phyloP scores from a whole-genome alignment of 768 basidiomycete genomes.

The Trametes punicea region DNA sequence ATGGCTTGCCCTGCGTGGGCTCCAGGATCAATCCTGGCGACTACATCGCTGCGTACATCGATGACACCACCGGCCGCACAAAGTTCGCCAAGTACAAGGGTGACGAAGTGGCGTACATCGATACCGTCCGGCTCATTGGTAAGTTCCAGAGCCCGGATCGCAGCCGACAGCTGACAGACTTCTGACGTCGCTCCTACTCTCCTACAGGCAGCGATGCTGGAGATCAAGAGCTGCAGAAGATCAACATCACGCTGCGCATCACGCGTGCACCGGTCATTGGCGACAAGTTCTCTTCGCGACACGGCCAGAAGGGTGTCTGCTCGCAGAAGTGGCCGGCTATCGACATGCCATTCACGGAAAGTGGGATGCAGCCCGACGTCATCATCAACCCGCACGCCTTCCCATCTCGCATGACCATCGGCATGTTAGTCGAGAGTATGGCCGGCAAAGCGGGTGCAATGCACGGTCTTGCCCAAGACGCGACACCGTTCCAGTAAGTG shows the following conservation, averaged over 20 bases:
- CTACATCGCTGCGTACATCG: slow-evolving; percentile 80
- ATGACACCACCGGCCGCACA: slow-evolving; percentile 81
- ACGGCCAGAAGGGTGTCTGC: slow-evolving; percentile 99
- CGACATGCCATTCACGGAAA: slow-evolving; percentile 99
- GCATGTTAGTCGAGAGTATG: slow-evolving; percentile 99
- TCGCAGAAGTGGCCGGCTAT: slow-evolving; percentile 98
- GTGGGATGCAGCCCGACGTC: slow-evolving; percentile 97
- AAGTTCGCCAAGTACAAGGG: slow-evolving; percentile 94
- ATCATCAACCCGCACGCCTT: slow-evolving; percentile 99
- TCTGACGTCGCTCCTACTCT: too few species aligned
- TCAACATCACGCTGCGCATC: slow-evolving; percentile 91
- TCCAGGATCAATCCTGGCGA: slow-evolving; percentile 67
- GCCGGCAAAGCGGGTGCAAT: slow-evolving; percentile 99
- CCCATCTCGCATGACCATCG: slow-evolving; percentile 99
- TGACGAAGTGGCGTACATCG: slow-evolving; percentile 86
- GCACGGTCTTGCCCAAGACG: slow-evolving; percentile 98
- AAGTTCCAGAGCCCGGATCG: slow-evolving; percentile 21
- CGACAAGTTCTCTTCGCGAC: slow-evolving; percentile 98
- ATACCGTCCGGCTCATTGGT: slow-evolving; percentile 91
- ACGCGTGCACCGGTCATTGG: slow-evolving; percentile 96
- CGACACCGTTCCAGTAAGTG: slow-evolving; percentile 92
- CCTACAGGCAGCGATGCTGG: slow-evolving; percentile 76
- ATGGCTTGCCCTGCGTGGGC: slow-evolving; percentile 85
- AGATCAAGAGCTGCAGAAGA: slow-evolving; percentile 84
- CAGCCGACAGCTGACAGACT: neutral